Base-by-base conservation (phyloP, 495 filamentous ascomycete species). In the Penicillium nucicola region DNA sequence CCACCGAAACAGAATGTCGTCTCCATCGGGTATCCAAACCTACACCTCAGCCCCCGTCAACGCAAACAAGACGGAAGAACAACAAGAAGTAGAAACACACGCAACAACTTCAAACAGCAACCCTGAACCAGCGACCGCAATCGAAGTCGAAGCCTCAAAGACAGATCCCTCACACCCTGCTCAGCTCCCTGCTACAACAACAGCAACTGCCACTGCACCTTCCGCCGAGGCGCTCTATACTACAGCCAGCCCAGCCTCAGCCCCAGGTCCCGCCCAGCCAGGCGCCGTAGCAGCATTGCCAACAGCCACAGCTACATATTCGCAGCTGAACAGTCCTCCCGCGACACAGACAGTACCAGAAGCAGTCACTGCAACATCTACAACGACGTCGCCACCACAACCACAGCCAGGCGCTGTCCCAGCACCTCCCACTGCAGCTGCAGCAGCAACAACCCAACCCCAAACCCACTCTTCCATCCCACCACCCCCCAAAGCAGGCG, bases 371-470 rank as follows among this genome's bases (percentile, higher is more conserved):
- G 25, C 25, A 8, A 28, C 5, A 0, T 6, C 25, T 28, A 28
- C 5, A 1, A 1, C 25, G 7, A 45, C 35, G 8, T 56, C 57
- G 12, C 80, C 82, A 11, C 77, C 84, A 22, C 69, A 79, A 38
- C 84, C 85, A 2, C 85, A 87, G 53, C 84, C 84, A 20, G 84
- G 81, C 48, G 71, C 79, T 4, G 58, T 70, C 4, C 78, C 84
- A 9, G 40, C 52, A 5, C 66, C 71, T 5, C 48, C 56, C 10
- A 20, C 58, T 35, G 52, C 66, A 7, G 40, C 61, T 37, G 36
- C 64, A 6, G 28, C 67, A 31, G 23, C 64, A 41, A 28, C 48
- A 45, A 13, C 48, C 32, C 19, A 50, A 41, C 30, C 49, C 34
- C 50, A 46, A 46, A 13, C 48, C 28, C 19, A 48, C 38, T 33